These are phyloP conservation scores for Eucalyptus cloeziana DNA, from an alignment of 345 rosid species.

Conservation along the genomic window DNA sequence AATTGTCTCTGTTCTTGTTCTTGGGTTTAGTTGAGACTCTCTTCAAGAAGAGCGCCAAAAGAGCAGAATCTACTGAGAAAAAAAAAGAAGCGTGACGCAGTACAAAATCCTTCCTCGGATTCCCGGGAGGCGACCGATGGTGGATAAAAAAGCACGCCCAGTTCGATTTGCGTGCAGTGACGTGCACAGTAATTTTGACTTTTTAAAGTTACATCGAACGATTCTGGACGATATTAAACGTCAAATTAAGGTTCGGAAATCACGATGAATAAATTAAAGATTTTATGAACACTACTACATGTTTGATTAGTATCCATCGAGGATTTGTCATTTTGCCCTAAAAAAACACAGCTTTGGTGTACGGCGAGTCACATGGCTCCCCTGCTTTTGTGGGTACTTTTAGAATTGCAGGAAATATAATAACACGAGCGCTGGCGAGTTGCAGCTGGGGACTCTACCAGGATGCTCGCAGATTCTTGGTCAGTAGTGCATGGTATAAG, in stretches of 20 bases:
- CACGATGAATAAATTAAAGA: not conserved
- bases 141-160: not conserved
- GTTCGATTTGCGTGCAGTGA: not conserved
- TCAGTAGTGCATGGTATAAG: not conserved
- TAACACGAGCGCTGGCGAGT: not conserved
- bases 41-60: not conserved
- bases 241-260: not conserved
- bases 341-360: not conserved
- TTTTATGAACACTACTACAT: not conserved
- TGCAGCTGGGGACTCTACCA: not conserved
- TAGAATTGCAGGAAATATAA: not conserved
- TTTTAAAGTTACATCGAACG: not conserved
- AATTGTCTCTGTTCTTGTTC: not conserved
- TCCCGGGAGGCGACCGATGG: not conserved
- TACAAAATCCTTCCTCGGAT: not conserved
- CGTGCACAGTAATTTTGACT: too few species aligned
- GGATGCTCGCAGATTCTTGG: not conserved
- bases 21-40: not conserved
- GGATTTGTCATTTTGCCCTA: not conserved
- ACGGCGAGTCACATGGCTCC: not conserved
- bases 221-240: rapidly evolving
- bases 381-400: not conserved
- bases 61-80: not conserved
- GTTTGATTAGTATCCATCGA: not conserved
- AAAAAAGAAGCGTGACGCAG: not conserved